phyloP scores from a whole-genome alignment of 768 basidiomycete genomes.

The Fomitopsis pulvina region DNA sequence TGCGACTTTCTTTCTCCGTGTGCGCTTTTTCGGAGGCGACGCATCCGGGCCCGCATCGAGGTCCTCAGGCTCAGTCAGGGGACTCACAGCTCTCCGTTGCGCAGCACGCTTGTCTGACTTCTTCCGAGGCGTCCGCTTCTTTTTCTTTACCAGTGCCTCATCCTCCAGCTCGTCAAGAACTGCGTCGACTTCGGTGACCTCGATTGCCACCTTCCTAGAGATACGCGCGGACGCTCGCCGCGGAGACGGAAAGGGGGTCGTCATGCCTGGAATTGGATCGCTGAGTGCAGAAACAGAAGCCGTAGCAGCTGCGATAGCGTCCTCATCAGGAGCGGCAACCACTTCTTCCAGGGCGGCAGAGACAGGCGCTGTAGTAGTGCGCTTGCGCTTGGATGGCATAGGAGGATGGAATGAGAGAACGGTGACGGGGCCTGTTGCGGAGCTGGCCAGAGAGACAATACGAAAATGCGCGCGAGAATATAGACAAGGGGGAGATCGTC shows the following conservation, averaged over 20 bases:
- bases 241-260: background rate
- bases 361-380: background rate
- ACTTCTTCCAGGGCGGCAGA: background rate
- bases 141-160: background rate
- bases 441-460: too few relatives aligned
- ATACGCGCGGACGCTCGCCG: background rate
- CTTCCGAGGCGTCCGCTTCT: background rate
- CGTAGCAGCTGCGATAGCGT: background rate
- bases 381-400: constrained; percentile 10
- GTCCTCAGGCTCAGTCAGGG: constrained; percentile 15
- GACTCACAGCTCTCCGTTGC: constrained; percentile 6
- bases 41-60: constrained; percentile 9
- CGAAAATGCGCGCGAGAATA: too few relatives aligned
- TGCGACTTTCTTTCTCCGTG: constrained; percentile 25
- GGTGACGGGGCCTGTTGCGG: too few relatives aligned
- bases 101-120: background rate
- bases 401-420: too few relatives aligned
- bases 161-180: background rate
- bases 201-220: background rate
- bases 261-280: background rate
- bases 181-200: background rate
- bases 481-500: too few relatives aligned
- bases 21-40: constrained; percentile 13
- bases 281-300: background rate
- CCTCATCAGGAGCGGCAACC: background rate